phyloP scores from a whole-genome alignment of 1,284 basidiomycete genomes.

The Rhizopogon hawkerae region DNA sequence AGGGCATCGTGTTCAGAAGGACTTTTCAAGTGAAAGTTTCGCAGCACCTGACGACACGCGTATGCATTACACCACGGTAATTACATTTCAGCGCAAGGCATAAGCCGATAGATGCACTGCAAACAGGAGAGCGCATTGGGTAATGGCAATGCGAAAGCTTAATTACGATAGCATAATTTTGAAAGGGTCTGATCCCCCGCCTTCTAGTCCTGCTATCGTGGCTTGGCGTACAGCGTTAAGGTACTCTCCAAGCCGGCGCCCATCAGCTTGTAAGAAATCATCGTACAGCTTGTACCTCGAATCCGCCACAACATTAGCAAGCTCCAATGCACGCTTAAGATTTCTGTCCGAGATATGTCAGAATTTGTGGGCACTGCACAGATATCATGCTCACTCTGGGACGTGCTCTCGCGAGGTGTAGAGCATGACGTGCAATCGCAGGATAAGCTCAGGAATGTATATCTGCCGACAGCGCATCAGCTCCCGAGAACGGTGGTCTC shows the following conservation, averaged over 20 bases:
- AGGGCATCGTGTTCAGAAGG: too few species aligned
- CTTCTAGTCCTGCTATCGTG: conserved; percentile 60
- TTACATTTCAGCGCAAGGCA: too few species aligned
- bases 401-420: conserved; percentile 58
- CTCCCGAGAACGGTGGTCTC: conserved; percentile 56
- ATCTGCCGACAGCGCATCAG: conserved; percentile 78
- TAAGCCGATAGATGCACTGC: too few species aligned
- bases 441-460: conserved; percentile 85
- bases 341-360: conserved; percentile 44
- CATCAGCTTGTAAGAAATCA: conserved; percentile 65
- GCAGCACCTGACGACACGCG: too few species aligned
- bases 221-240: conserved; percentile 64
- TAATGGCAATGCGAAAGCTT: not conserved
- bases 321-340: conserved; percentile 67
- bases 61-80: too few species aligned
- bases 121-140: not conserved
- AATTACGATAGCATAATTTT: conserved; percentile 33
- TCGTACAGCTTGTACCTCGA: conserved; percentile 82
- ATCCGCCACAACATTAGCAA: conserved; percentile 84
- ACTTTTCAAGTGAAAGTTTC: too few species aligned
- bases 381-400: conserved; percentile 46
- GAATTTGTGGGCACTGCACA: not conserved
- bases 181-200: conserved; percentile 68
- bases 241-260: conserved; percentile 57
- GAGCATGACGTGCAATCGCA: conserved; percentile 75